Percentiles rank a stretch among this genome's conserved stretches.
Conservation (phyloP, 768 basidiomycete genomes). For the Lactarius trivialis region DNA sequence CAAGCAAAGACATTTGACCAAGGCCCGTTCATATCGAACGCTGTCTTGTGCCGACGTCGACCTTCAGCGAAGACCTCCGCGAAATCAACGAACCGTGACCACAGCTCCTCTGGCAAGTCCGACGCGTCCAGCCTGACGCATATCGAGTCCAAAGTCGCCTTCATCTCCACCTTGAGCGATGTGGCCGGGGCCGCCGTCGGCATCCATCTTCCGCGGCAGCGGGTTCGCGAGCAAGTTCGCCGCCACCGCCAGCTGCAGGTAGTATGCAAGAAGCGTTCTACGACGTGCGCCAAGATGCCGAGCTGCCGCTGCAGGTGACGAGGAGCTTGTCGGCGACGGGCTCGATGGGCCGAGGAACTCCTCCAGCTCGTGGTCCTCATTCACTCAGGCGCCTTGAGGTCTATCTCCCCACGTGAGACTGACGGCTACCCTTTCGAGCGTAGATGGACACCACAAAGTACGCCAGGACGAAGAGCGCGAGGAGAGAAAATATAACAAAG, state of each 20-base stretch:
- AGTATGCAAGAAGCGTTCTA: neutral
- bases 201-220: neutral
- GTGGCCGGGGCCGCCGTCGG: neutral
- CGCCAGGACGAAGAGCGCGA: neutral
- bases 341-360: constrained; percentile 3
- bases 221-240: constrained; percentile 1
- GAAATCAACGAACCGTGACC: constrained; percentile 1
- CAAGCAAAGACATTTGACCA: constrained; percentile 8
- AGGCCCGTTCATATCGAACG: neutral
- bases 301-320: constrained; percentile 10
- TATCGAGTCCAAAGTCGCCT: constrained; percentile 10
- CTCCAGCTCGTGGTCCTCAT: constrained; percentile 15
- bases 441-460: constrained; percentile 12
- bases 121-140: neutral
- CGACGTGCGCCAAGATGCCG: neutral
- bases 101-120: constrained; percentile 3
- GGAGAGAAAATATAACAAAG: neutral
- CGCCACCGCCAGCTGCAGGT: constrained; percentile 6
- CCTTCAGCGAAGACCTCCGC: neutral
- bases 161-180: neutral
- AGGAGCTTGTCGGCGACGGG: constrained; percentile 1
- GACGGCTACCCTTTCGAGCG: constrained; percentile 2
- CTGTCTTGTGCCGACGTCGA: neutral
- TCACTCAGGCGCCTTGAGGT: constrained; percentile 5
- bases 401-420: neutral